Conservation (phyloP, 208 protist genomes). For the Polymyxa betae region DNA sequence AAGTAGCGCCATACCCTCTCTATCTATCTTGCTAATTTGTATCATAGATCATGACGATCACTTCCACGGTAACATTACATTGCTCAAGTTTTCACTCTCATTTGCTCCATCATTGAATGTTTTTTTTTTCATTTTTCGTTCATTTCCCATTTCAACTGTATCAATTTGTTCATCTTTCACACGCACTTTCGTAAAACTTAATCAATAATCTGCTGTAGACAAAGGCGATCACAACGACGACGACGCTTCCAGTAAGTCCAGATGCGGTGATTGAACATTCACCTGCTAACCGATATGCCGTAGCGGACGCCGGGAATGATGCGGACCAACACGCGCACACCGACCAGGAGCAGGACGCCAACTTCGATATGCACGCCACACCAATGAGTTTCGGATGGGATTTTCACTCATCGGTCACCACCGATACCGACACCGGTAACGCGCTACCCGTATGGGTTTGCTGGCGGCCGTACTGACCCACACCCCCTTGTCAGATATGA, state of each 20-base stretch:
- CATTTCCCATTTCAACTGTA: too few relatives aligned
- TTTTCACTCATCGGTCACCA: neutral
- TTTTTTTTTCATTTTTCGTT: too few relatives aligned
- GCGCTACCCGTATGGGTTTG: neutral
- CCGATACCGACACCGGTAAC: neutral
- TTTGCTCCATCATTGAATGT: too few relatives aligned
- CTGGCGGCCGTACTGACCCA: neutral
- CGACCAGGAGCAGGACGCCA: neutral
- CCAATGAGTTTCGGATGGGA: neutral
- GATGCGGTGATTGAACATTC: too few relatives aligned
- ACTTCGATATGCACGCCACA: slow-evolving; percentile 2
- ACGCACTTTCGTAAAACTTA: too few relatives aligned
- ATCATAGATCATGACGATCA: neutral
- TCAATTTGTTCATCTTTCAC: too few relatives aligned
- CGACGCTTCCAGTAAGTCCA: too few relatives aligned
- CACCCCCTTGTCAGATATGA: neutral
- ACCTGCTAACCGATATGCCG: neutral
- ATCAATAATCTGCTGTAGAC: neutral
- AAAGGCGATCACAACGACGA: neutral
- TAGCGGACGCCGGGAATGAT: neutral
- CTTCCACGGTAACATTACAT: neutral
- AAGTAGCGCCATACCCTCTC: too few relatives aligned
- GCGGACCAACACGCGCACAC: neutral
- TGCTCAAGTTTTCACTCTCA: neutral
- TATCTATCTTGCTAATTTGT: too few relatives aligned